Evolutionary conservation across 2,329 filamentous ascomycete species (phyloP).

Genomic region (Aureobasidium lini): DNA sequence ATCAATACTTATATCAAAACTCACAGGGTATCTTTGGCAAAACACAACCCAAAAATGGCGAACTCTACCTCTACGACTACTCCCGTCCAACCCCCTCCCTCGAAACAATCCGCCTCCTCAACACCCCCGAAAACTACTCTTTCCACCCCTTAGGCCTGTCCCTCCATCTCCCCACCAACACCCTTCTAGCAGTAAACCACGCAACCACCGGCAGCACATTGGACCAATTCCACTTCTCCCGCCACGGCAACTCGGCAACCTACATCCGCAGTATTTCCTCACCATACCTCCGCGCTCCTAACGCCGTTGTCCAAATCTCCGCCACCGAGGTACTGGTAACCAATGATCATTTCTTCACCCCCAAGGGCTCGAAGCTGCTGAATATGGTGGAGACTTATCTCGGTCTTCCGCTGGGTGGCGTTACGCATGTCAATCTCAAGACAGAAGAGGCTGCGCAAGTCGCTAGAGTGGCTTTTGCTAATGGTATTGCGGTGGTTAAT

Average conservation of each 20-base stretch:
- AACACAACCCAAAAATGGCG: constrained; percentile 18
- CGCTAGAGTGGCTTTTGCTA: constrained; percentile 33
- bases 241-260: constrained; percentile 21
- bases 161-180: constrained; percentile 28
- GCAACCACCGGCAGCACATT: constrained; percentile 27
- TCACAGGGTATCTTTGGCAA: constrained; percentile 13
- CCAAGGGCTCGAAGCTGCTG: constrained; percentile 22
- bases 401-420: constrained; percentile 28
- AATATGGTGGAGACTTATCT: constrained; percentile 34
- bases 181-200: constrained; percentile 36
- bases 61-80: constrained; percentile 35
- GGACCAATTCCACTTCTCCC: constrained; percentile 30
- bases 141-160: constrained; percentile 39
- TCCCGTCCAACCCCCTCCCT: constrained; percentile 18
- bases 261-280: constrained; percentile 28
- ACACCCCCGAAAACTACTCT: constrained; percentile 21
- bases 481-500: constrained; percentile 33
- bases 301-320: constrained; percentile 31
- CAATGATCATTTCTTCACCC: constrained; percentile 36
- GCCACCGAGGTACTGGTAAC: constrained; percentile 31
- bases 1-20: not conserved
- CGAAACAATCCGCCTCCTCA: constrained; percentile 23
- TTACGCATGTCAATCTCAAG: constrained; percentile 27
- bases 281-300: constrained; percentile 29
- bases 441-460: constrained; percentile 18